These are phyloP conservation scores for Galeopsis tetrahit DNA, from an alignment of 257 asterid genomes.

Conservation along the genomic window DNA sequence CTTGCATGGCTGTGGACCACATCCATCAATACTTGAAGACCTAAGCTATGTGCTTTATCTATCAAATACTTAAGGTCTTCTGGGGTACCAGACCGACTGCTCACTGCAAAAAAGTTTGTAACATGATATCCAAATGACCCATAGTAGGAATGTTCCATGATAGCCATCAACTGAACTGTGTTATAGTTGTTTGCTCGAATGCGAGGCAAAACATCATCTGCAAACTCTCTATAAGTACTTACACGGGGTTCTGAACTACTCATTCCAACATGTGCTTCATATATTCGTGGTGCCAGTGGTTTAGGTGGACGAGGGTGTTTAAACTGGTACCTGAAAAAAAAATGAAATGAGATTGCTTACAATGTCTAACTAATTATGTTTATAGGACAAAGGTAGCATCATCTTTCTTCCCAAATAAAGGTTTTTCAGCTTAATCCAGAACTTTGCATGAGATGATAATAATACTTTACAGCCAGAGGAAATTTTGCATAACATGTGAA, in stretches of 20 bases:
- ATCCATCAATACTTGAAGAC: constrained; percentile 86
- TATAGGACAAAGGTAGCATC: constrained; percentile 10
- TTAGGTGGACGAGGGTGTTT: constrained; percentile 80
- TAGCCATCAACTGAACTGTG: constrained; percentile 96
- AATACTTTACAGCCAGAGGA: constrained; percentile 13
- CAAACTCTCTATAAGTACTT: constrained; percentile 84
- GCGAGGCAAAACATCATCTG: constrained; percentile 88
- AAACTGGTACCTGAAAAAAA: constrained; percentile 73
- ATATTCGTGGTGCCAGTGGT: constrained; percentile 82
- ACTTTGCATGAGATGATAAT: constrained; percentile 16
- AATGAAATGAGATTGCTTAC: constrained; percentile 27
- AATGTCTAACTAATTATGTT: constrained; percentile 20
- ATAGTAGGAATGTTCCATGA: constrained; percentile 97
- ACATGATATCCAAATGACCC: constrained; percentile 96
- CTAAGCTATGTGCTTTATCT: constrained; percentile 95
- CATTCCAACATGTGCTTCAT: constrained; percentile 99
- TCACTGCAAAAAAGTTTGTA: constrained; percentile 90
- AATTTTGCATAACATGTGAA: constrained; percentile 19
- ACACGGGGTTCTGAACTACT: constrained; percentile 81
- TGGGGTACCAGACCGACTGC: constrained; percentile 95
- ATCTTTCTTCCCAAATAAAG: constrained; percentile 6
- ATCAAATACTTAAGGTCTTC: constrained; percentile 94
- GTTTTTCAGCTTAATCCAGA: constrained; percentile 15
- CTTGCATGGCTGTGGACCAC: constrained; percentile 98
- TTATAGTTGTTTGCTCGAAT: constrained; percentile 81